A percentile compares a stretch with the other conserved stretches of the same genome.
phyloP scores from a whole-genome alignment of 2,329 filamentous ascomycete species.

The Botrytis fragariae region DNA sequence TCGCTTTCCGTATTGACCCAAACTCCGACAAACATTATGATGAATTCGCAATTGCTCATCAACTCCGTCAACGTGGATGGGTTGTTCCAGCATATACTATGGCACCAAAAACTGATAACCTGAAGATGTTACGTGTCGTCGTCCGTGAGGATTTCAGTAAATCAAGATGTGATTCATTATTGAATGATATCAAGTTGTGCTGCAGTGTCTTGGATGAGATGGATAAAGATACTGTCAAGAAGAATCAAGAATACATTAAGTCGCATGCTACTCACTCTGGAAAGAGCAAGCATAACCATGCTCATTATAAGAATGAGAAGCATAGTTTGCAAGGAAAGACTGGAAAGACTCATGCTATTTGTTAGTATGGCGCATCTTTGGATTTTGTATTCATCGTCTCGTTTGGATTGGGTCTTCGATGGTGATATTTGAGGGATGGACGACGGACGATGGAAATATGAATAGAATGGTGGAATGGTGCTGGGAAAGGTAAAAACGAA shows the following conservation, averaged over 20 bases:
- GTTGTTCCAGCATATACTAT: conserved; percentile 96
- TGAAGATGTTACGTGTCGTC: conserved; percentile 91
- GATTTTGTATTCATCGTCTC: neutral
- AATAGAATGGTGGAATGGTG: neutral
- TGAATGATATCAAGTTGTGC: conserved; percentile 77
- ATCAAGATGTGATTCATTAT: conserved; percentile 73
- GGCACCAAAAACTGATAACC: conserved; percentile 65
- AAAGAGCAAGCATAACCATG: conserved; percentile 50
- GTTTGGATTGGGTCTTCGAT: neutral
- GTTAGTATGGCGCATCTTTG: conserved; percentile 46
- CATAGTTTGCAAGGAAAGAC: conserved; percentile 88
- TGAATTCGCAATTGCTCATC: conserved; percentile 78
- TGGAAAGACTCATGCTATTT: conserved; percentile 86
- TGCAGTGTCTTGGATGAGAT: conserved; percentile 68
- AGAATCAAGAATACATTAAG: conserved; percentile 64
- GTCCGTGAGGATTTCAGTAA: conserved; percentile 90
- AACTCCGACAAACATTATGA: conserved; percentile 59
- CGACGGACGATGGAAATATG: neutral
- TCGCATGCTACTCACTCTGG: conserved; percentile 52
- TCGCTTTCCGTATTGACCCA: conserved; percentile 76
- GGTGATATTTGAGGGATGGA: neutral
- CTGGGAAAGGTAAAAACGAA: neutral
- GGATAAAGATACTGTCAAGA: conserved; percentile 68
- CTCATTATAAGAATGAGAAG: conserved; percentile 65
- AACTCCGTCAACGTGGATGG: conserved; percentile 84